Conservation (phyloP, 2,329 filamentous ascomycete species). For the Fusarium circinatum region DNA sequence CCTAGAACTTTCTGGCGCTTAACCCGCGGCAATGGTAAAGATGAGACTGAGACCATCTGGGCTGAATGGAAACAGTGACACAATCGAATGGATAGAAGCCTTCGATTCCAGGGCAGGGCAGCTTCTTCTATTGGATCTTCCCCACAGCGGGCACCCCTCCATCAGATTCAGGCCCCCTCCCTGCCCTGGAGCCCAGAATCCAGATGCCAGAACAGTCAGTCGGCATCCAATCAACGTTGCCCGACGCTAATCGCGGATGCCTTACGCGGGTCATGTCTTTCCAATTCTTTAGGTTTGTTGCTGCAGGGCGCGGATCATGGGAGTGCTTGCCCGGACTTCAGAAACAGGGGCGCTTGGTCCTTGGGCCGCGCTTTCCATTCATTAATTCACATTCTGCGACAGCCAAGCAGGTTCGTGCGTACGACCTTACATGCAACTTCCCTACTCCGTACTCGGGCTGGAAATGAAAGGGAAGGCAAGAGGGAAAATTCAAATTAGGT, state of each 20-base stretch:
- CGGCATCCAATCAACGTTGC: constrained; percentile 20
- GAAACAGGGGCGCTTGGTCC: constrained; percentile 23
- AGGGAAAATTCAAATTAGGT: constrained; percentile 1
- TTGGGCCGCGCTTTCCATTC: constrained; percentile 39
- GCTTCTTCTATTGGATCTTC: constrained; percentile 6
- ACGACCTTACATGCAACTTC: constrained; percentile 30
- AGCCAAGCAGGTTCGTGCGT: constrained; percentile 32
- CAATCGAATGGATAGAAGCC: not conserved
- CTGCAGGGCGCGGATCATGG: constrained; percentile 30
- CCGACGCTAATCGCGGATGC: constrained; percentile 27
- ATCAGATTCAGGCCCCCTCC: not conserved
- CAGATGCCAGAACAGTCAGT: constrained; percentile 30
- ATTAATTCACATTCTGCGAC: constrained; percentile 35
- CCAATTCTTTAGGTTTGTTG: not conserved
- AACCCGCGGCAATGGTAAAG: constrained; percentile 27
- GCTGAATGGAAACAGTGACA: not conserved
- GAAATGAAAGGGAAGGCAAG: constrained; percentile 20
- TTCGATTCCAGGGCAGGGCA: constrained; percentile 22
- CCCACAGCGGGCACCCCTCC: constrained; percentile 23
- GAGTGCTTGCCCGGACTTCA: constrained; percentile 21
- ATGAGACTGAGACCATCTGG: not conserved
- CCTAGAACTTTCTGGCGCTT: constrained; percentile 38
- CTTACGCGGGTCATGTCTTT: constrained; percentile 1
- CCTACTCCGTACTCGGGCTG: constrained; percentile 23
- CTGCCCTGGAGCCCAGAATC: constrained; percentile 11